Evolutionary conservation across 768 basidiomycete genomes (phyloP), one percentile per base, ranked within the genome.

Genomic region (Plicaturopsis crispa): DNA sequence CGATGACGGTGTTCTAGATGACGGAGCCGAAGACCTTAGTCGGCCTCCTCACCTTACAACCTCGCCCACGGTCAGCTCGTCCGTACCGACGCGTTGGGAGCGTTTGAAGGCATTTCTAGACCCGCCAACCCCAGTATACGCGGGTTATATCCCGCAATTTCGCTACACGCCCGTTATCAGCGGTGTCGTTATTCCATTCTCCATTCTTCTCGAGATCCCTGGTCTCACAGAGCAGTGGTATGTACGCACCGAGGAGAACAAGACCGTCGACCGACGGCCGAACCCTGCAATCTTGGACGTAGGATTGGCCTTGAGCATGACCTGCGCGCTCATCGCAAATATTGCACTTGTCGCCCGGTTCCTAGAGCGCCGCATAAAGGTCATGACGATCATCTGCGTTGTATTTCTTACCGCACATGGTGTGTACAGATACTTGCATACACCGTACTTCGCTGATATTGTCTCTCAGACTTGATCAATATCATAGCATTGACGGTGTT

Each of bases 171-270:
- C 83, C 0, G 78, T 86, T 30, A 40, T 85, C 6, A 76, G 84
- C 11, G 81, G 80, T 14, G 65, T 82, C 28, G 54, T 78, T 43
- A 75, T 84, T 24, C 82, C 84, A 0, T 86, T 91, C 49, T 73
- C 80, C 13, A 83, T 89, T 35, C 66, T 91, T n/a, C 66, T 90
- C 21, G 82, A 84, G 48, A 84, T 91, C 20, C 88, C 88, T 1
- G 81, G 82, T 12, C 58, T 89, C 8, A 89, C 84, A 1, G 79
- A 78, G 42, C 69, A 72, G 37, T 85, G 84, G 85, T 85, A 79
- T 45, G 70, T 82, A 40, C 69, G 69, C 5, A 84, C 75, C 0
- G 59, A 65, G 21, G 53, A 62, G 14, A 59, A 71, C 41, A 30
- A 66, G 18, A 55, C 61, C 4, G 58, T 80, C 1, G 70, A 81